Conservation (phyloP, 768 basidiomycete species). For the Russula brevipes region DNA sequence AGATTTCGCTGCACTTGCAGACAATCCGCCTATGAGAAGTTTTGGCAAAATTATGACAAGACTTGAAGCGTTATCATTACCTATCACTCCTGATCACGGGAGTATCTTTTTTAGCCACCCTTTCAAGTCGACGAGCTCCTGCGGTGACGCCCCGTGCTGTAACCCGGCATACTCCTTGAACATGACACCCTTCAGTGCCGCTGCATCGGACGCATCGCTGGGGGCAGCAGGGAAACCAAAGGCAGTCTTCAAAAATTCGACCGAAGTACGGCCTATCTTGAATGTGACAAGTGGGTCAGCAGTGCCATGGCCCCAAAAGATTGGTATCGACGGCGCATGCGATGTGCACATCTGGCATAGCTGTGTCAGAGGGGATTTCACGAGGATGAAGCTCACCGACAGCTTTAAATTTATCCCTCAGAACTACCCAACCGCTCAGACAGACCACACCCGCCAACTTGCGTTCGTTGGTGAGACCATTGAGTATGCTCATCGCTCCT, state of each 20-base stretch:
- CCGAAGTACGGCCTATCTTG: slow-evolving; percentile 48
- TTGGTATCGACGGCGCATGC: slow-evolving; percentile 56
- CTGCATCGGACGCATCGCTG: slow-evolving; percentile 35
- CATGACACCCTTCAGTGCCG: slow-evolving; percentile 49
- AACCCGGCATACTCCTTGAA: slow-evolving; percentile 66
- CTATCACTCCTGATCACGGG: slow-evolving; percentile 27
- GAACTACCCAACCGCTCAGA: slow-evolving; percentile 76
- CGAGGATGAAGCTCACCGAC: slow-evolving; percentile 38
- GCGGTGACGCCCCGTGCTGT: slow-evolving; percentile 56
- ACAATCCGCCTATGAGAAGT: neutral
- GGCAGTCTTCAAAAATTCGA: slow-evolving; percentile 49
- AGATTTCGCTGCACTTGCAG: neutral
- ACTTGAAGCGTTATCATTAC: neutral
- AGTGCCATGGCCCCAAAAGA: slow-evolving; percentile 86
- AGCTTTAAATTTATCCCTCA: slow-evolving; percentile 58
- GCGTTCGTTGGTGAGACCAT: slow-evolving; percentile 60
- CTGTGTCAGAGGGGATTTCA: neutral
- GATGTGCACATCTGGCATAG: slow-evolving; percentile 52
- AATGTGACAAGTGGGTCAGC: slow-evolving; percentile 68
- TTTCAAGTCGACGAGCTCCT: slow-evolving; percentile 68
- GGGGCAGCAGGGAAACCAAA: slow-evolving; percentile 42
- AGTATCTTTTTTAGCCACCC: slow-evolving; percentile 62
- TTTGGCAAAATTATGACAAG: neutral
- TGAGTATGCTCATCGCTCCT: slow-evolving; percentile 70
- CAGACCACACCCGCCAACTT: slow-evolving; percentile 67